These are phyloP conservation scores for Misopates orontium DNA, from an alignment of 257 asterid genomes.

Conservation along the genomic window DNA sequence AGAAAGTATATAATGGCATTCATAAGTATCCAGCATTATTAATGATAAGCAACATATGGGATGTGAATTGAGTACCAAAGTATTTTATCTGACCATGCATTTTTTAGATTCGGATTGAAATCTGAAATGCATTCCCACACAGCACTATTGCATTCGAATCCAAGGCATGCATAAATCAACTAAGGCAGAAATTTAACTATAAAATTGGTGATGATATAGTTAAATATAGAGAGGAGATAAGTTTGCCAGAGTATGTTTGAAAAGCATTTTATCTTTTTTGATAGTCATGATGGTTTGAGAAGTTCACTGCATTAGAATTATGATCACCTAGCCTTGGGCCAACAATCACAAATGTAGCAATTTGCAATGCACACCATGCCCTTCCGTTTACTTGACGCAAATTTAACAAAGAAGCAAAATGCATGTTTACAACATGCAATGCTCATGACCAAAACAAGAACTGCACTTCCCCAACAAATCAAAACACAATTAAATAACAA, in stretches of 20 bases:
- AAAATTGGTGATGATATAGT: too few species aligned
- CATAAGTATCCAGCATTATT: not conserved
- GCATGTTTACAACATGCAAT: constrained; percentile 33
- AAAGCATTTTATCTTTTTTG: too few species aligned
- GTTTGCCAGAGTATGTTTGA: too few species aligned
- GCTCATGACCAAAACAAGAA: constrained; percentile 26
- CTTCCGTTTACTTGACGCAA: constrained; percentile 25
- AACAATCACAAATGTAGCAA: too few species aligned
- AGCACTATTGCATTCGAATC: constrained; percentile 66
- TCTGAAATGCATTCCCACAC: constrained; percentile 57
- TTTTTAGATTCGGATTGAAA: constrained; percentile 30
- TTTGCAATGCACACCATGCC: too few species aligned
- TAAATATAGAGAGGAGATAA: too few species aligned
- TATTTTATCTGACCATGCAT: constrained; percentile 54
- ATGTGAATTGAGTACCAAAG: constrained; percentile 51
- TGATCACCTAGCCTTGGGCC: too few species aligned
- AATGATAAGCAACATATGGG: constrained; percentile 47
- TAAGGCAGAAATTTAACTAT: too few species aligned
- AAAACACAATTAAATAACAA: constrained; percentile 17
- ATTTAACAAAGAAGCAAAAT: constrained; percentile 14
- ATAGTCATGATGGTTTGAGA: too few species aligned
- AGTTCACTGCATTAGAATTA: too few species aligned
- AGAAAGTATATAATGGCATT: too few species aligned
- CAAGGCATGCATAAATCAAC: too few species aligned
- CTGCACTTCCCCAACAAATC: constrained; percentile 15